Percentiles rank a stretch among this genome's conserved stretches.
These are phyloP conservation scores for Silybum marianum DNA, from an alignment of 129 eudicot genomes.

Conservation along the genomic window DNA sequence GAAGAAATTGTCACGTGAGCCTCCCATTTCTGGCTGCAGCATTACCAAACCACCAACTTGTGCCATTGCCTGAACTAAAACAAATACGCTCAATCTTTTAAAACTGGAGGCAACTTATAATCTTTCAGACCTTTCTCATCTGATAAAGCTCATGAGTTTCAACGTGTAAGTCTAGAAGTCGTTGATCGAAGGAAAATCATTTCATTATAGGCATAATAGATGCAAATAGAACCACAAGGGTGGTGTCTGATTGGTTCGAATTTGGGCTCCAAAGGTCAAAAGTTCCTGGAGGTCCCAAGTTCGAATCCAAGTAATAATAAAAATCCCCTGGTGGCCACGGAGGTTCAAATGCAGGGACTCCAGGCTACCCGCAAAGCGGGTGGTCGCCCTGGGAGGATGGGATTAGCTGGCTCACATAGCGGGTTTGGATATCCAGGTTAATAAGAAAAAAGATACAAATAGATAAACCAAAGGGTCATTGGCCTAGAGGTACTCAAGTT, in stretches of 20 bases:
- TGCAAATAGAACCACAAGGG: background rate
- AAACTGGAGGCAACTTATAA: background rate
- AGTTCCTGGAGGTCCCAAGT: no score
- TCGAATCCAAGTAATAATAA: no score
- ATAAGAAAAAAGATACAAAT: background rate
- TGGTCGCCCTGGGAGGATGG: no score
- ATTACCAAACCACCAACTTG: slow-evolving; percentile 87
- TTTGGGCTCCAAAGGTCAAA: no score
- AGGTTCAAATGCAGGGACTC: no score
- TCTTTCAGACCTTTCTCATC: background rate
- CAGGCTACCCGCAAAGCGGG: no score
- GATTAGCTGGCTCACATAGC: no score
- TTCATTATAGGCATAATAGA: background rate
- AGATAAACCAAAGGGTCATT: background rate
- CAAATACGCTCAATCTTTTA: background rate
- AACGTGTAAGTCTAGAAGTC: background rate
- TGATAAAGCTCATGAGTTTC: background rate
- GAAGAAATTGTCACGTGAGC: slow-evolving; percentile 77
- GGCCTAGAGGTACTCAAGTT: no score
- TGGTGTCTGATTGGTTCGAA: no score
- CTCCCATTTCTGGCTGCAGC: slow-evolving; percentile 87
- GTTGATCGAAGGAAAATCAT: background rate
- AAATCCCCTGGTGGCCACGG: no score
- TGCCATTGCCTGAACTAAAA: slow-evolving; percentile 69
- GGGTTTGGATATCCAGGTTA: no score